Evolutionary conservation across 495 filamentous ascomycete genomes (phyloP).

Genomic region (Hyaloscypha bicolor): DNA sequence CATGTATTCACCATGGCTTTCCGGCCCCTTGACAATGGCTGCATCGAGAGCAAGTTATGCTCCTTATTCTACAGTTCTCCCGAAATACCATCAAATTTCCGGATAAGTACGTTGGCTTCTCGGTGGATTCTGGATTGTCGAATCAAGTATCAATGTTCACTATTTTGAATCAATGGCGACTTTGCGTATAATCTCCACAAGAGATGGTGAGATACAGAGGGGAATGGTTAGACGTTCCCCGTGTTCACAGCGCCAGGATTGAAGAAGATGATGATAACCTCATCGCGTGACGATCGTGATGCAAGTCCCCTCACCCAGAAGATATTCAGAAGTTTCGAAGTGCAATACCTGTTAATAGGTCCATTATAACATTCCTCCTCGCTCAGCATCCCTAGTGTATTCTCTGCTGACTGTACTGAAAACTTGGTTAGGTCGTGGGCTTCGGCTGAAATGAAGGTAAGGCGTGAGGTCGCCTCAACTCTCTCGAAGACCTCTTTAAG

Average conservation of each 20-base stretch:
- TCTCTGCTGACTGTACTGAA: background rate
- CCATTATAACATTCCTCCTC: background rate
- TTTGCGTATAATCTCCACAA: too few relatives aligned
- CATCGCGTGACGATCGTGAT: background rate
- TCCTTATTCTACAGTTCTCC: background rate
- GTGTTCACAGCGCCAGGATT: background rate
- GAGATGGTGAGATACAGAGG: background rate
- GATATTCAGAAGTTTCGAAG: background rate
- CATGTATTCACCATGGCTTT: background rate
- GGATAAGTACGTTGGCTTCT: background rate
- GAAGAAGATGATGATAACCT: background rate
- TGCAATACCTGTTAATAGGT: background rate
- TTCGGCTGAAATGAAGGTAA: conserved; percentile 1
- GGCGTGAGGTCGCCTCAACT: background rate
- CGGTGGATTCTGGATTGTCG: background rate
- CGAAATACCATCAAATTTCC: background rate
- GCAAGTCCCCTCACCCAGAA: background rate
- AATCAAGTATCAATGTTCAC: background rate
- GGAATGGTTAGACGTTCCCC: background rate
- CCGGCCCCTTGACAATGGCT: background rate
- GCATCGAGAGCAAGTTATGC: background rate
- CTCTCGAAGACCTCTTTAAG: too few relatives aligned
- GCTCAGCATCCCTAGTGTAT: background rate
- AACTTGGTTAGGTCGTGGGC: background rate
- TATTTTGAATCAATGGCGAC: too few relatives aligned